These are phyloP conservation scores for Leccinum laetum DNA, from an alignment of 1,284 basidiomycete genomes.

Conservation along the genomic window DNA sequence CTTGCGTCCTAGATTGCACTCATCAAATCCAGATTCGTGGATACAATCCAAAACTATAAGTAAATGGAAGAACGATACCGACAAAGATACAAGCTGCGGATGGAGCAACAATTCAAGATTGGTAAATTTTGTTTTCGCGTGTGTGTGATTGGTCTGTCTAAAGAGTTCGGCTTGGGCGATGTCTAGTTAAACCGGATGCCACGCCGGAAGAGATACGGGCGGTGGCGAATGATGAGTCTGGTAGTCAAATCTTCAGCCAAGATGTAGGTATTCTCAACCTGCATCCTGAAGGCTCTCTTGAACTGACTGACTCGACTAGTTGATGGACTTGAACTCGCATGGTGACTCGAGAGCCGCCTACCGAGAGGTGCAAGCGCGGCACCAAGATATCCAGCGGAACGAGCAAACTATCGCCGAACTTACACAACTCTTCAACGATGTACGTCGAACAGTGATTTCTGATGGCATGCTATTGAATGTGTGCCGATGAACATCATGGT, in stretches of 20 bases:
- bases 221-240: slow-evolving; percentile 86
- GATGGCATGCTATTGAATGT: slow-evolving; percentile 5
- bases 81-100: slow-evolving; percentile 37
- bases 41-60: background rate
- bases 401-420: slow-evolving; percentile 92
- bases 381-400: slow-evolving; percentile 95
- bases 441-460: slow-evolving; percentile 34
- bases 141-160: background rate
- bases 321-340: slow-evolving; percentile 89
- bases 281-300: background rate
- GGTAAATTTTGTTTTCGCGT: slow-evolving; percentile 32
- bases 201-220: slow-evolving; percentile 89
- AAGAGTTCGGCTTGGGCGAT: slow-evolving; percentile 5
- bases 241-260: slow-evolving; percentile 92
- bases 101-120: background rate
- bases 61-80: background rate
- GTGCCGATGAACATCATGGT: slow-evolving; percentile 61
- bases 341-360: slow-evolving; percentile 91
- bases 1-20: background rate
- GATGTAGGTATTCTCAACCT: slow-evolving; percentile 60
- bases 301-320: slow-evolving; percentile 40
- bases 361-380: slow-evolving; percentile 94
- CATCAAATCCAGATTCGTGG: background rate
- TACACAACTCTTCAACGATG: slow-evolving; percentile 95
- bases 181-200: slow-evolving; percentile 89